Base-by-base conservation (phyloP, 2,329 filamentous ascomycete species). In the Fusarium floridanum region DNA sequence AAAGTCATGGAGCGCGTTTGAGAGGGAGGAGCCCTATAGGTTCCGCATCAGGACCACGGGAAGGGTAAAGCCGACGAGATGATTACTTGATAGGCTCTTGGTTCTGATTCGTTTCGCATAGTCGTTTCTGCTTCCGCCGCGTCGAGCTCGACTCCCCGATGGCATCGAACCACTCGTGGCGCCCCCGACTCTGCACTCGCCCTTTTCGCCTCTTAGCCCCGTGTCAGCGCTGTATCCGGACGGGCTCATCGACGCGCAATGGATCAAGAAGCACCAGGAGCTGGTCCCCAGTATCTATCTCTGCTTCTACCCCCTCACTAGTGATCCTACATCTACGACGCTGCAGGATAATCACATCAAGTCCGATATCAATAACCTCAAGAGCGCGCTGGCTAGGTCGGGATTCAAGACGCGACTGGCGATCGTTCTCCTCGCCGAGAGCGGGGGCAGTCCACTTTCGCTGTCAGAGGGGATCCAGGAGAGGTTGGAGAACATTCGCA, bases 231-330 rank as follows among this genome's bases (percentile, higher is more conserved):
- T 97, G 4, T 98, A 97, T 80, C 95, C 96, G 9, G 97, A 98
- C 83, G 97, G 96, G 6, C 86, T 98, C 68, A 91, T 98, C 81
- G 91, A 95, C 70, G 88, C 92, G 22, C 84, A 90, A 70, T 99
- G 96, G 96, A 87, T 97, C 64, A 90, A 90, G 69, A 99, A 98
- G 82, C 96, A 98, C 81, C 95, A 98, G 80, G 87, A 93, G 61
- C 86, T 95, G 20, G 88, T 98, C 24, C 96, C 96, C 2, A 93
- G 94, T 71, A 89, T 94, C 29, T 92, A 94, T 76, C 83, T 97
- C 36, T 93, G 92, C 74, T 97, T 97, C 84, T 97, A 97, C 80
- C 88, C 89, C 39, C 90, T 98, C 67, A 91, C 90, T 5, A 89
- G 91, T 24, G 93, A 97, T 78, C 86, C 91, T 1, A 92, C 90